A percentile compares a stretch with the other conserved stretches of the same genome.
Conservation (phyloP, 2,329 filamentous ascomycete species). For the Aquanectria penicillioides region DNA sequence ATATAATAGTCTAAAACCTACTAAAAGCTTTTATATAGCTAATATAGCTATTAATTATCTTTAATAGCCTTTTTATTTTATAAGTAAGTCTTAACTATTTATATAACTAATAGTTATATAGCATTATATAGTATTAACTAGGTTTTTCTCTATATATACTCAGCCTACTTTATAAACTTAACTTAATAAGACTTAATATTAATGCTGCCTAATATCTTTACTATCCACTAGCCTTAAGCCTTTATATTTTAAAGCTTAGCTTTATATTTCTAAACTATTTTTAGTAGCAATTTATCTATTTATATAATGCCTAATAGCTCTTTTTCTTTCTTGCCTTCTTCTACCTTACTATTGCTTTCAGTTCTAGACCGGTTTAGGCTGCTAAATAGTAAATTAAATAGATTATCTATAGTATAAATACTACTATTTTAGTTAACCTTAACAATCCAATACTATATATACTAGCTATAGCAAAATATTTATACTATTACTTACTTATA, state of each 20-base stretch:
- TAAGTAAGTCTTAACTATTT: background rate
- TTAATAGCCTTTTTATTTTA: background rate
- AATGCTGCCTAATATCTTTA: background rate
- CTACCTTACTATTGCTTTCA: background rate
- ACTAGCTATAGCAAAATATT: background rate
- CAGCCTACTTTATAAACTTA: background rate
- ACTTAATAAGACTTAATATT: background rate
- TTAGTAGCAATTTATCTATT: background rate
- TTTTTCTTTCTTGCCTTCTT: background rate
- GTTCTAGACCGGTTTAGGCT: background rate
- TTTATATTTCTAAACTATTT: background rate
- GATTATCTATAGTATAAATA: background rate
- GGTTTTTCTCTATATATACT: background rate
- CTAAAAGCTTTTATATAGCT: background rate
- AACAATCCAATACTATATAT: background rate
- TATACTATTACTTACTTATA: background rate
- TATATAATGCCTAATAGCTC: background rate
- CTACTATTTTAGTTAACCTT: background rate
- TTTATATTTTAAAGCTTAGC: background rate
- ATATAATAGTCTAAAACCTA: background rate
- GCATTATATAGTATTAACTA: background rate
- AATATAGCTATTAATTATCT: background rate
- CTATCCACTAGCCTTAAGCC: background rate
- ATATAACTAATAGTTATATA: background rate
- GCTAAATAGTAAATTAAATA: background rate